Base-by-base conservation (phyloP, 352 stramenopile species). In the Globisporangium cylindrosporum region DNA sequence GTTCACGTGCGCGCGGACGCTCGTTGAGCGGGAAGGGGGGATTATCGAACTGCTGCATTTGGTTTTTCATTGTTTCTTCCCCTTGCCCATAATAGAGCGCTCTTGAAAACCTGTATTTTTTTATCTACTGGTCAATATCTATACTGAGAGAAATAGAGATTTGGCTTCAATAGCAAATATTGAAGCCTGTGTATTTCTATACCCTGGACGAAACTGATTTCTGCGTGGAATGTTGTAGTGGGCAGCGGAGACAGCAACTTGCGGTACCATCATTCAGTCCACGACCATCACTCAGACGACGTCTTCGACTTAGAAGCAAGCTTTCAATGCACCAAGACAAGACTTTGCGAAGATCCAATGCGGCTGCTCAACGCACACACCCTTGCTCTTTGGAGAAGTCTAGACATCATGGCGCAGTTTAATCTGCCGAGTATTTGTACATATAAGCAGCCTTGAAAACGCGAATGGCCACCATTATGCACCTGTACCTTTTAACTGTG, bases 231-330 rank as follows among this genome's bases (percentile, higher is more conserved):
- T 59, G 53, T 68, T 62, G 54, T 63, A 60, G 61, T 59, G n/a
- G 9, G 14, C 8, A 25, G 43, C 24, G 14, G 24, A 63, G n/a
- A 68, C 65, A 67, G 66, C 66, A 71, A 71, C 66, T 71, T 71
- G 34, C 58, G 29, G 6, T n/a, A 67, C 66, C 66, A 67, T 71
- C 66, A 71, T 67, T 71, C 66, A 48, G 59, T n/a, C 27, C 14
- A 14, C 18, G 41, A 71, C 51, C 27, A 61, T 46, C 66, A 71
- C 66, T 71, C 66, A 46, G 22, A 53, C 3, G 22, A 53, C 3
- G 25, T 29, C 53, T 59, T 59, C 53, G 24, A 59, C 53, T 24
- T 54, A 8, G 25, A 22, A 59, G 20, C 24, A 24, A 59, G 3
- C 29, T 59, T 59, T 24, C 25, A 38, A 59, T 10, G 20, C 12